A percentile compares a stretch with the other conserved stretches of the same genome.
phyloP scores from a whole-genome alignment of 306 rosid species.

The Glycine tomentella region DNA sequence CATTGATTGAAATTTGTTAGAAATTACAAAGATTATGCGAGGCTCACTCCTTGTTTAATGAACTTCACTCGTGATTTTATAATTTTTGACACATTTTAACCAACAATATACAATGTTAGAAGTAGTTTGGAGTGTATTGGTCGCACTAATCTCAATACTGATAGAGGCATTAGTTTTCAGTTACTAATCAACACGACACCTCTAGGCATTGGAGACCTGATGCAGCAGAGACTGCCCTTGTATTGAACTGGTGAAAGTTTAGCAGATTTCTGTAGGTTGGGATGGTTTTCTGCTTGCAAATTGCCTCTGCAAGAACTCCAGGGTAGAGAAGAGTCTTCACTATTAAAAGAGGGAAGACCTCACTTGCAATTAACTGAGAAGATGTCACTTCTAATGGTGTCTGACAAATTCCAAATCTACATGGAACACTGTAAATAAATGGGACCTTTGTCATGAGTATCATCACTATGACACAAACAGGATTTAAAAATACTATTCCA shows the following conservation, averaged over 20 bases:
- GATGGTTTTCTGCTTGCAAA: conserved; percentile 45
- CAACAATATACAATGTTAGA: background rate
- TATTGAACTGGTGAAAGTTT: conserved; percentile 49
- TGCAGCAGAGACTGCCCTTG: conserved; percentile 43
- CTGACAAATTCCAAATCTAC: conserved; percentile 67
- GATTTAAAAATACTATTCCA: background rate
- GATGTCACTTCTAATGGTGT: conserved; percentile 79
- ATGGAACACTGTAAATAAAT: conserved; percentile 63
- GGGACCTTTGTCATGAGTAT: background rate
- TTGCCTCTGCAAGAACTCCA: conserved; percentile 70
- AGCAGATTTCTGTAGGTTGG: conserved; percentile 59
- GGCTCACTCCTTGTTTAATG: background rate
- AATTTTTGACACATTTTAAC: background rate
- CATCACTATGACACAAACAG: conserved; percentile 6
- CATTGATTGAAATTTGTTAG: background rate
- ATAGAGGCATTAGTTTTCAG: conserved; percentile 3
- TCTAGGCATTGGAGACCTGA: conserved; percentile 80
- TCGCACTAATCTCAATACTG: background rate
- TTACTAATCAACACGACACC: conserved; percentile 56
- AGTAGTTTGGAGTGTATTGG: background rate
- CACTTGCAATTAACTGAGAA: conserved; percentile 70
- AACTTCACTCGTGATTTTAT: background rate
- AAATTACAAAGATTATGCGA: background rate
- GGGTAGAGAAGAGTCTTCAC: conserved; percentile 81
- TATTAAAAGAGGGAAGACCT: conserved; percentile 55